Conservation (phyloP, 257 asterid genomes). For the Solanum sejunctum region DNA sequence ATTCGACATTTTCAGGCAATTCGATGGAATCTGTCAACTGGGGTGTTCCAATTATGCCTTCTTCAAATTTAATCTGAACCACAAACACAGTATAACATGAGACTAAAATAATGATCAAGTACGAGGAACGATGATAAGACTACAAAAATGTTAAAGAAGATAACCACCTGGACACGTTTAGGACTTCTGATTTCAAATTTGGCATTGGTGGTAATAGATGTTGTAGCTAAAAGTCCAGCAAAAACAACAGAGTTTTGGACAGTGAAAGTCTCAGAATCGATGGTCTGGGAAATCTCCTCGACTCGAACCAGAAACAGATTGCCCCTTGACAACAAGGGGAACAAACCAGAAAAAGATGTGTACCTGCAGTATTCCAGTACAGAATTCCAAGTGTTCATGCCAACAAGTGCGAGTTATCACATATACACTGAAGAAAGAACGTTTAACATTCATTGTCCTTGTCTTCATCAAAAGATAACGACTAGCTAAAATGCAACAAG, state of each 20-base stretch:
- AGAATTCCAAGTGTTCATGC: neutral
- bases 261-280: slow-evolving; percentile 49
- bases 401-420: neutral
- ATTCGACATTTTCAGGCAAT: slow-evolving; percentile 60
- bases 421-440: neutral
- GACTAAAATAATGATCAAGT: neutral
- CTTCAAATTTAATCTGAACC: slow-evolving; percentile 66
- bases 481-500: neutral
- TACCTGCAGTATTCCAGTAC: slow-evolving; percentile 31
- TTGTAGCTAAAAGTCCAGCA: slow-evolving; percentile 67
- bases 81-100: neutral
- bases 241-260: slow-evolving; percentile 73
- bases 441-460: neutral
- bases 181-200: slow-evolving; percentile 95
- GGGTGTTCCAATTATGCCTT: slow-evolving; percentile 84
- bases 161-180: slow-evolving; percentile 73
- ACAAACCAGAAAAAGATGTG: slow-evolving; percentile 68
- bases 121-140: neutral
- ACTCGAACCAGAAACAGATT: slow-evolving; percentile 50
- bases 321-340: slow-evolving; percentile 69
- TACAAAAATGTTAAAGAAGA: neutral
- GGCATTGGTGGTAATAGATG: slow-evolving; percentile 67
- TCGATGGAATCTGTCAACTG: slow-evolving; percentile 80
- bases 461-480: neutral
- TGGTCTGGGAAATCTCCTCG: slow-evolving; percentile 87